A percentile compares a stretch with the other conserved stretches of the same genome.
Evolutionary conservation across 2,329 filamentous ascomycete species (phyloP).

Genomic region (Fusarium transvaalense): DNA sequence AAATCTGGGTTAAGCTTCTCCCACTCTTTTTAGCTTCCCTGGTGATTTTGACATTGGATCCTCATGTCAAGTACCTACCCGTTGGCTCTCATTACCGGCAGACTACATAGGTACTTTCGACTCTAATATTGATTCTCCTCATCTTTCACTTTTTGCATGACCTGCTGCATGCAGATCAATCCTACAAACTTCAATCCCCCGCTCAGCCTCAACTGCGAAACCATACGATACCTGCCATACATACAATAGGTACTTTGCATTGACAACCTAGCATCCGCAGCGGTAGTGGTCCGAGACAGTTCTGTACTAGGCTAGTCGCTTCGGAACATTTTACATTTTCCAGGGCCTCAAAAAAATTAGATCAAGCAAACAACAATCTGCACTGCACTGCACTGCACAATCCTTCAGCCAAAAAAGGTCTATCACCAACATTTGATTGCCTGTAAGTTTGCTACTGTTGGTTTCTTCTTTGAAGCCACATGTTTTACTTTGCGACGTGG

Average conservation of each 20-base stretch:
- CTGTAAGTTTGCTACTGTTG: slow-evolving; percentile 23
- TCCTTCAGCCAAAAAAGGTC: slow-evolving; percentile 1
- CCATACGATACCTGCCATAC: background rate
- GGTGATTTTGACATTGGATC: slow-evolving; percentile 1
- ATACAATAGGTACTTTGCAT: background rate
- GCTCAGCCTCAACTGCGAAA: slow-evolving; percentile 13
- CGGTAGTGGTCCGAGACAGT: slow-evolving; percentile 20
- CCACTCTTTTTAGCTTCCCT: slow-evolving; percentile 27
- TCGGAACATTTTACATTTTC: too few relatives aligned
- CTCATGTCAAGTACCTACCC: background rate
- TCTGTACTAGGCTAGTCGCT: background rate
- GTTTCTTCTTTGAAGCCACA: slow-evolving; percentile 23
- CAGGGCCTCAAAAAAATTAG: slow-evolving; percentile 26
- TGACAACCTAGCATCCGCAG: slow-evolving; percentile 3
- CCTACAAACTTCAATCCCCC: slow-evolving; percentile 17
- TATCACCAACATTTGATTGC: background rate
- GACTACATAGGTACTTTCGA: background rate
- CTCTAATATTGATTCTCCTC: slow-evolving; percentile 11
- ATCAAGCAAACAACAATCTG: slow-evolving; percentile 10
- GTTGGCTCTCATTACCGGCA: too few relatives aligned
- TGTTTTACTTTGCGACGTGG: slow-evolving; percentile 21
- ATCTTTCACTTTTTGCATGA: slow-evolving; percentile 31
- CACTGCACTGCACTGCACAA: background rate
- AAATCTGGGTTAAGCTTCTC: slow-evolving; percentile 29
- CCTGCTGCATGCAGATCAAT: slow-evolving; percentile 29